Percentiles rank a stretch among this genome's conserved stretches.
Conservation (phyloP, 306 rosid genomes). For the Casuarina glauca region DNA sequence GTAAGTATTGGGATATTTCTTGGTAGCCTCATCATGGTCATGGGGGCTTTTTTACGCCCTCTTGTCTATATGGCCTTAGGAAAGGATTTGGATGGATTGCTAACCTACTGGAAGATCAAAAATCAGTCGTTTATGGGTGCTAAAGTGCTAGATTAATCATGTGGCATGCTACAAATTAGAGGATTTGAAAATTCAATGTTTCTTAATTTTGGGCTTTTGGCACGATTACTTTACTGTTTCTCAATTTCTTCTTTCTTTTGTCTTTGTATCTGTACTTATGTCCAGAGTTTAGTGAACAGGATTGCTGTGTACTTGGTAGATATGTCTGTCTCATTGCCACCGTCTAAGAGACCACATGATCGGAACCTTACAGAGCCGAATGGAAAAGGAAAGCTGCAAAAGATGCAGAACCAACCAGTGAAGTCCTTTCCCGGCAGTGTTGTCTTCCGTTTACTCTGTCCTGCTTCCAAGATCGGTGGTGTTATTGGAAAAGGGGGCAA, state of each 20-base stretch:
- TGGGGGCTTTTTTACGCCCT: neutral
- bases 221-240: neutral
- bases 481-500: constrained; percentile 69
- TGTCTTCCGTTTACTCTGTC: constrained; percentile 67
- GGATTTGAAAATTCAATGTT: neutral
- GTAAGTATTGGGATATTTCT: neutral
- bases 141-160: neutral
- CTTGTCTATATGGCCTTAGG: neutral
- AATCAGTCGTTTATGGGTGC: neutral
- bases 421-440: constrained; percentile 38
- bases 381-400: constrained; percentile 69
- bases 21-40: neutral
- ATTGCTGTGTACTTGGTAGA: constrained; percentile 19
- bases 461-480: constrained; percentile 49
- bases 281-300: constrained; percentile 20
- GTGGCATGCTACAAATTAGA: neutral
- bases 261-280: neutral
- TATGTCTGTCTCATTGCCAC: constrained; percentile 61
- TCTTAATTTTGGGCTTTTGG: neutral
- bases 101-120: neutral
- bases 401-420: constrained; percentile 35
- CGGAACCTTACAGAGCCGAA: constrained; percentile 34
- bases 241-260: neutral
- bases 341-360: constrained; percentile 72
- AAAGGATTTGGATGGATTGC: neutral